Evolutionary conservation across 306 rosid species (phyloP), one percentile per base, ranked within the genome.

Genomic region (Castanea crenata): DNA sequence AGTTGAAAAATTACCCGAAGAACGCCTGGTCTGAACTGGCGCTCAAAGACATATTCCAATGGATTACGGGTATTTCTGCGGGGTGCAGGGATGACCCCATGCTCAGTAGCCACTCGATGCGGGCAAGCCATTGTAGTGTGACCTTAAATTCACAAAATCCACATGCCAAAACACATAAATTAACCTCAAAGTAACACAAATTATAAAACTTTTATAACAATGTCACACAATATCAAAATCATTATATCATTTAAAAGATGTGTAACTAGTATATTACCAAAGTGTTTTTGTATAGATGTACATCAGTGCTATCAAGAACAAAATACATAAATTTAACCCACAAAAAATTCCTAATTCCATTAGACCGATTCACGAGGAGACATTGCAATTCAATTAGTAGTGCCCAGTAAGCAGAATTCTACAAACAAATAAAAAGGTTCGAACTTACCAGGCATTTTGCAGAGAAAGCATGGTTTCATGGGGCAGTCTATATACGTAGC

Each of bases 401-500:
- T 19, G 32, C 62, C 15, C 49, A 76, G 72, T 49, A 5, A 20
- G 27, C 62, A 78, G 65, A 49, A 9, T 20, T 27, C 32, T 56
- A 78, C 5, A 16, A 49, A 25, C 46, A 41, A 41, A 41, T 41
- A 14, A 74, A 23, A 35, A 69, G 44, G 2, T 31, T 23, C 6
- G 56, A 10, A 75, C 7, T 73, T 79, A 94, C 98, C 98, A 38
- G 98, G 98, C 90, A 82, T 87, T 86, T 91, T 94, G 73, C 98
- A 94, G 23, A 94, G 95, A 86, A 92, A 94, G 80, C 98, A 94
- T n/a, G 98, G 98, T 79, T 92, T 94, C 98, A 91, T 94, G 27
- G 98, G 98, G 78, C 98, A 94, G 87, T 94, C 98, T 81, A 94
- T 87, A 59, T 94, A 94, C 2, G 97, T 94, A 74, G 98, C 98